A percentile compares a stretch with the other conserved stretches of the same genome.
Evolutionary conservation across 176 grass and related monocot species (phyloP).

Genomic region (Zizania latifolia): DNA sequence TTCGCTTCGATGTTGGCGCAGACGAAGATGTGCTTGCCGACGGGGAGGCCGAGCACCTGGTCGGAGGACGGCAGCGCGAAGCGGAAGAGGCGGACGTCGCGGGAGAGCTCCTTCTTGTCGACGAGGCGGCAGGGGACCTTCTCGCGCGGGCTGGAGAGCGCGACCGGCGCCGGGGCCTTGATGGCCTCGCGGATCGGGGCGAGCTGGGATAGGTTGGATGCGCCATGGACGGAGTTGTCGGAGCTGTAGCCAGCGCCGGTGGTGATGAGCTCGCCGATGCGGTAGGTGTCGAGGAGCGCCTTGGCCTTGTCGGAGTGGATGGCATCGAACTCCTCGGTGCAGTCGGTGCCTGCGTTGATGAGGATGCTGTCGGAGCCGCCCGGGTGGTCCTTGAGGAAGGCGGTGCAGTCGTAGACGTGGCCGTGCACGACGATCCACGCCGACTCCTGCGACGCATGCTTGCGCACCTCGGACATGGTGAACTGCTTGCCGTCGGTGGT

Average conservation of each 20-base stretch:
- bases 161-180: slow-evolving; percentile 27
- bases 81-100: slow-evolving; percentile 71
- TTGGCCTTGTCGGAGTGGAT: slow-evolving; percentile 97
- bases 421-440: slow-evolving; percentile 89
- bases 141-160: slow-evolving; percentile 63
- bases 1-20: slow-evolving; percentile 72
- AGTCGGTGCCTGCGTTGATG: slow-evolving; percentile 88
- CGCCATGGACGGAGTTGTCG: slow-evolving; percentile 59
- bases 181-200: slow-evolving; percentile 59
- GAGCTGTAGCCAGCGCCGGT: slow-evolving; percentile 63
- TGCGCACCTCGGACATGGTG: slow-evolving; percentile 74
- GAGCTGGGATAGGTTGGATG: slow-evolving; percentile 28
- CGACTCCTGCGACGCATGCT: slow-evolving; percentile 58
- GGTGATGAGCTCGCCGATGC: slow-evolving; percentile 76
- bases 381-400: slow-evolving; percentile 79
- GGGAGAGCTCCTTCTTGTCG: slow-evolving; percentile 62
- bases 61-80: slow-evolving; percentile 62
- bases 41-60: slow-evolving; percentile 61
- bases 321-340: slow-evolving; percentile 97
- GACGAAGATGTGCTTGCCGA: slow-evolving; percentile 91
- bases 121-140: slow-evolving; percentile 61
- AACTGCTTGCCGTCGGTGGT: slow-evolving; percentile 42
- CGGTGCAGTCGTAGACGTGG: slow-evolving; percentile 86
- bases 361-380: slow-evolving; percentile 94
- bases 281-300: slow-evolving; percentile 65